Evolutionary conservation across 208 protist species (phyloP).

Genomic region (Dictyostelium gargantuum): DNA sequence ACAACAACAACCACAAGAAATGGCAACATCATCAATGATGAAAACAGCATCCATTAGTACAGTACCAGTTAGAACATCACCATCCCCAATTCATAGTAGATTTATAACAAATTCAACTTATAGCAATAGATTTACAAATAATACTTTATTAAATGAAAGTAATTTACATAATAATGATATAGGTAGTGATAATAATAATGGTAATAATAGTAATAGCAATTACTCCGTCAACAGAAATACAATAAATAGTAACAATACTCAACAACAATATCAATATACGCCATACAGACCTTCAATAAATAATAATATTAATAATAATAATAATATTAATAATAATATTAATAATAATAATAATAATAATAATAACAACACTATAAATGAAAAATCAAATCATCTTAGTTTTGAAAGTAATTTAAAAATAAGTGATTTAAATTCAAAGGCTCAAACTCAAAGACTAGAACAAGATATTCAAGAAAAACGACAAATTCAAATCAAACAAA

Average conservation of each 20-base stretch:
- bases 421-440: background rate
- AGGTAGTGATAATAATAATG: background rate
- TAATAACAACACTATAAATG: background rate
- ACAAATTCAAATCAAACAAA: background rate
- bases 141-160: background rate
- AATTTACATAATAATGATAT: background rate
- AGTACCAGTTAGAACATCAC: background rate
- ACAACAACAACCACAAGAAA: no score
- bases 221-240: no score
- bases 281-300: background rate
- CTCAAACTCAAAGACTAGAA: background rate
- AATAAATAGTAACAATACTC: no score
- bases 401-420: background rate
- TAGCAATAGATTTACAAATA: background rate
- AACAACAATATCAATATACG: no score
- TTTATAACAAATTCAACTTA: background rate
- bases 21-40: constrained; percentile 18
- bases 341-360: background rate
- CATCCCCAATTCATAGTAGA: background rate
- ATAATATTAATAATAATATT: background rate
- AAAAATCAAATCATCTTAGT: background rate
- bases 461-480: background rate
- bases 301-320: background rate
- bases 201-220: no score
- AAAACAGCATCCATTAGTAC: constrained; percentile 17